Base-by-base conservation (phyloP, 2,329 filamentous ascomycete genomes). In the Onygenales sp. region DNA sequence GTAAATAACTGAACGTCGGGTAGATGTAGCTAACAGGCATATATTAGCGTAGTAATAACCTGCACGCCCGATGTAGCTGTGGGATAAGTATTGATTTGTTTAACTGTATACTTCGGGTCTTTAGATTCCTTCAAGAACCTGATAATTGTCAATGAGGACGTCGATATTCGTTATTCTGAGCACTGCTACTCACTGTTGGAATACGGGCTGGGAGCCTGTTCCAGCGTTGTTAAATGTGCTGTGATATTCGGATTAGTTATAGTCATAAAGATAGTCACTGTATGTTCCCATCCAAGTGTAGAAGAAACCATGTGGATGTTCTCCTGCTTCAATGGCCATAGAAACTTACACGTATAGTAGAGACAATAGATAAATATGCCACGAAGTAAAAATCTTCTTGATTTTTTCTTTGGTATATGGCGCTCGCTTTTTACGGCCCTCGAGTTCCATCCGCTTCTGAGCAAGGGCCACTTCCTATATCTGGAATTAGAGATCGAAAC, bases 281-380 rank as follows among this genome's bases (percentile, higher is more conserved):
- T 4, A 2, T 3, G 10, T 10, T 17, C 17, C 11, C 31, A 10
- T 5, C 11, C 2, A 10, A 47, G 17, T 31, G 17, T 10, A 47
- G 21, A 32, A 4, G 1, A 2, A 5, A 10, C 6, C 3, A 10
- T 11, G 14, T 14, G 11, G 37, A 40, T 40, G 11, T 40, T 3
- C 14, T 40, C 37, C 21, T 27, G 37, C 11, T 40, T 14, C 11
- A 40, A 14, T 11, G 4, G 37, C 6, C 14, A 40, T 40, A 58
- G 21, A 5, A 27, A 27, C 69, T 46, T 56, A 76, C 61, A 85
- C 74, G 62, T 86, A 86, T 1, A 85, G 65, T 0, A 79, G 52
- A 0, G 75, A 75, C 2, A 87, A 68, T 0, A 77, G 58, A 52
- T 83, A 86, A 1, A 86, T 79, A 56, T 83, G 83, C 83, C 84